Percentiles rank a stretch among this genome's conserved stretches.
These are phyloP conservation scores for Plectranthus barbatus DNA, from an alignment of 257 asterid genomes.

Conservation along the genomic window DNA sequence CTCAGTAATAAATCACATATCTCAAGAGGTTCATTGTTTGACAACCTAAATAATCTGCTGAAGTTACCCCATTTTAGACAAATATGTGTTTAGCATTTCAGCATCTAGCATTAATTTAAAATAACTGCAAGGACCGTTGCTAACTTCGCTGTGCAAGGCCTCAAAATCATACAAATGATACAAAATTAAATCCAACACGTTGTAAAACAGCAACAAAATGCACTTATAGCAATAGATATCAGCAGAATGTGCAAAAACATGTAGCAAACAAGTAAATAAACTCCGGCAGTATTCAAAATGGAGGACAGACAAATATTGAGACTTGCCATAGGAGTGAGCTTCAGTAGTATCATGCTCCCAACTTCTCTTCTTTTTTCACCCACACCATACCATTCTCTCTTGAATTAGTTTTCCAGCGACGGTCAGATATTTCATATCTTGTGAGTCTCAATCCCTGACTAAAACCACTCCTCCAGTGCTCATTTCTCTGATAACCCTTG, in stretches of 20 bases:
- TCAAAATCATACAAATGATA: neutral
- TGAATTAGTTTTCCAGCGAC: neutral
- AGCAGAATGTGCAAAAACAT: constrained; percentile 1
- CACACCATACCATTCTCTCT: constrained; percentile 22
- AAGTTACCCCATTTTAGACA: neutral
- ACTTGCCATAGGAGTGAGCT: constrained; percentile 25
- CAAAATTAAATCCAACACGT: neutral
- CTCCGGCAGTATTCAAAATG: neutral
- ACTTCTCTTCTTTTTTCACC: constrained; percentile 41
- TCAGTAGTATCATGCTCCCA: constrained; percentile 20
- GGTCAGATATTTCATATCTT: constrained; percentile 2
- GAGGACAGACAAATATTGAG: neutral
- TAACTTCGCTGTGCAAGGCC: neutral
- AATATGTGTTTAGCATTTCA: neutral
- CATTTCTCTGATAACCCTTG: neutral
- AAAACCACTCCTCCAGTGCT: neutral
- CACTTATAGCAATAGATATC: neutral
- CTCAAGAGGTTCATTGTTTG: neutral
- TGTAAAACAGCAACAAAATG: neutral
- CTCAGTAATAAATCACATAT: neutral
- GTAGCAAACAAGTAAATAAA: neutral
- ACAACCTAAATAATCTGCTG: neutral
- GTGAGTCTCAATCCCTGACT: constrained; percentile 7
- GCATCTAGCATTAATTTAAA: neutral
- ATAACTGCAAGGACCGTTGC: neutral